phyloP scores from a whole-genome alignment of 768 basidiomycete species.

The Auricularia sp. region DNA sequence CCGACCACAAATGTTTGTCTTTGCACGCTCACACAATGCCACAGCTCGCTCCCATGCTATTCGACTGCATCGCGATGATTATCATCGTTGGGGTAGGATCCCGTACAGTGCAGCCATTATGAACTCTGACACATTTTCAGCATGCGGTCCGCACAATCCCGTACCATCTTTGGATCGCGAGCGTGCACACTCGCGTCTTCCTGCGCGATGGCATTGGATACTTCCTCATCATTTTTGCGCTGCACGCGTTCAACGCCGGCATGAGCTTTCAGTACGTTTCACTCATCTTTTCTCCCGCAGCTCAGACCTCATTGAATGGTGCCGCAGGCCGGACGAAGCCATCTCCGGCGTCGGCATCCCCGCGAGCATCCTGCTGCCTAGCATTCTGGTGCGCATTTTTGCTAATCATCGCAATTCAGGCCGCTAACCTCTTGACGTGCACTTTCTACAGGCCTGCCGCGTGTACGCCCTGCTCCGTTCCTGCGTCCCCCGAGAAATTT shows the following conservation, averaged over 20 bases:
- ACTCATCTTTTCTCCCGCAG: background rate
- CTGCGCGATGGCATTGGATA: background rate
- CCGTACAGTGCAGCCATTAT: background rate
- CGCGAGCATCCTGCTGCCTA: background rate
- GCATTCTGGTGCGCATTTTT: background rate
- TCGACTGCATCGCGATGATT: background rate
- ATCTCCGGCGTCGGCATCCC: background rate
- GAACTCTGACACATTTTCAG: background rate
- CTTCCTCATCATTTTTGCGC: background rate
- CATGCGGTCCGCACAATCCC: background rate
- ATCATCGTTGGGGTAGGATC: background rate
- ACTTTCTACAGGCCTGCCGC: background rate
- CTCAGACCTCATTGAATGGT: background rate
- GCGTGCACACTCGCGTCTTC: background rate
- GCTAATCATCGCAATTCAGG: background rate
- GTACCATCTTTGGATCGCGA: background rate
- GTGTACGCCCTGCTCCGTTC: background rate
- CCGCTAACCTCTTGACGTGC: background rate
- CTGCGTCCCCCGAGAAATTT: background rate
- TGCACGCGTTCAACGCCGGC: background rate
- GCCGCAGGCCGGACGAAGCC: background rate
- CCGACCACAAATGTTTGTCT: background rate
- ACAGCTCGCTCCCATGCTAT: background rate
- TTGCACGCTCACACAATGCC: background rate
- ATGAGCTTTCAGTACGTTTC: background rate